These are phyloP conservation scores for Leccinum barrowsii DNA, from an alignment of 768 basidiomycete species.

Conservation along the genomic window DNA sequence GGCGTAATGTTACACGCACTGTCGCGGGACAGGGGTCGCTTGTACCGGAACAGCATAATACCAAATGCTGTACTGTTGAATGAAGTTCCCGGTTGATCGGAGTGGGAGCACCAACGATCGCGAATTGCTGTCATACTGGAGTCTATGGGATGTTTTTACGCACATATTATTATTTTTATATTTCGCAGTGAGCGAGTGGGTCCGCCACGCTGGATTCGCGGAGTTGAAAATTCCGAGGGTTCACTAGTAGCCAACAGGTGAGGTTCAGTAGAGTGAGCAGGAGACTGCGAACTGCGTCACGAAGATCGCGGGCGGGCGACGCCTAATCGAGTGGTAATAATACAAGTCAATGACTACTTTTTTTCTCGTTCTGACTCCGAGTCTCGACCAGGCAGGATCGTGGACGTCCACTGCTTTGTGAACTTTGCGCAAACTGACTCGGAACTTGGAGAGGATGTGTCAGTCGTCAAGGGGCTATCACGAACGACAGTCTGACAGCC, in stretches of 20 bases:
- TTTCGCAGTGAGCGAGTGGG: not conserved
- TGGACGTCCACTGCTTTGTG: constrained; percentile 22
- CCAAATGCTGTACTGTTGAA: constrained; percentile 1
- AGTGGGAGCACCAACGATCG: constrained; percentile 9
- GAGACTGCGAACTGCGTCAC: constrained; percentile 5
- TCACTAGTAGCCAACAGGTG: not conserved
- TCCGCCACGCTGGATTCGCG: constrained; percentile 30
- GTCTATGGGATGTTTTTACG: constrained; percentile 13
- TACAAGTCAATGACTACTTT: constrained; percentile 20
- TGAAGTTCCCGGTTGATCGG: constrained; percentile 9
- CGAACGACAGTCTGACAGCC: constrained; percentile 19
- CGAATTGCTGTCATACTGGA: not conserved
- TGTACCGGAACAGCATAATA: not conserved
- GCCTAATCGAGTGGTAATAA: constrained; percentile 24
- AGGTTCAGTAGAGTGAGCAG: not conserved
- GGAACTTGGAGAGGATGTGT: constrained; percentile 13
- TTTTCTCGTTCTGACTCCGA: constrained; percentile 7
- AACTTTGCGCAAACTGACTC: constrained; percentile 16
- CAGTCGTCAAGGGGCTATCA: constrained; percentile 19
- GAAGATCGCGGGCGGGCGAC: constrained; percentile 6
- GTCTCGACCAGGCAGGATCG: constrained; percentile 16
- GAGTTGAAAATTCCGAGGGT: constrained; percentile 23
- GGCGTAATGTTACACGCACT: constrained; percentile 9
- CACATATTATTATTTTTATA: constrained; percentile 4
- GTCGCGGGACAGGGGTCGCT: not conserved